Percentiles rank a stretch among this genome's conserved stretches.
Conservation (phyloP, 2,329 filamentous ascomycete species). For the Mycosphaerella sp. region DNA sequence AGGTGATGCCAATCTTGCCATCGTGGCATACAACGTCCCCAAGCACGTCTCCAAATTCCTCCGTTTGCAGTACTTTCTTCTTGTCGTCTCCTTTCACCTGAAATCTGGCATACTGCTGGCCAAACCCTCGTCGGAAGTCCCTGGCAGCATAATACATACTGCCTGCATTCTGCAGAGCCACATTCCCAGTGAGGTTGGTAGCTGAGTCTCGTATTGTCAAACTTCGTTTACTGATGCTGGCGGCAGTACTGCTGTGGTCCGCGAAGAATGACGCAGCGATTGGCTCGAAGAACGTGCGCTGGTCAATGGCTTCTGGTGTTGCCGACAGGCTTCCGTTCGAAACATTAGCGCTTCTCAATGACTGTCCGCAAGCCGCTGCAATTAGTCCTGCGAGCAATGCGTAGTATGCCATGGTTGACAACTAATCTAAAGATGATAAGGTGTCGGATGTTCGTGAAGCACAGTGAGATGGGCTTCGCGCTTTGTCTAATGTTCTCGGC, state of each 20-base stretch:
- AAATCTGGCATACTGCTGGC: conserved; percentile 4
- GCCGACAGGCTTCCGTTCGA: background rate
- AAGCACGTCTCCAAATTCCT: conserved; percentile 4
- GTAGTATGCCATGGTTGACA: background rate
- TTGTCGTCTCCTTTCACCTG: background rate
- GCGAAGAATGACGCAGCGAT: background rate
- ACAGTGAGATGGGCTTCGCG: background rate
- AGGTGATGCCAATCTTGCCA: background rate
- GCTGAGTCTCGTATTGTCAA: background rate
- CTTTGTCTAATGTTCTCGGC: background rate
- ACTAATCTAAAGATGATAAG: background rate
- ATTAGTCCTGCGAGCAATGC: background rate
- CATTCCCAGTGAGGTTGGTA: background rate
- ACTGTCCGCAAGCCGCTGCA: background rate
- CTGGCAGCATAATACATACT: conserved; percentile 3
- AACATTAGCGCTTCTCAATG: background rate
- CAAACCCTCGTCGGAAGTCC: background rate
- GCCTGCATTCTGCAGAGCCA: conserved; percentile 3
- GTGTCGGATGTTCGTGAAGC: background rate
- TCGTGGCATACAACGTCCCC: background rate
- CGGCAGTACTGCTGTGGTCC: background rate
- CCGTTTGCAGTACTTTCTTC: conserved; percentile 3
- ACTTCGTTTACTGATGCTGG: background rate
- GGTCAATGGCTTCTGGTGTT: background rate
- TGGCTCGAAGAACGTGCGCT: conserved; percentile 5